Evolutionary conservation across 164 flowering plant genomes (phyloP).

Genomic region (Chimonanthus praecox): DNA sequence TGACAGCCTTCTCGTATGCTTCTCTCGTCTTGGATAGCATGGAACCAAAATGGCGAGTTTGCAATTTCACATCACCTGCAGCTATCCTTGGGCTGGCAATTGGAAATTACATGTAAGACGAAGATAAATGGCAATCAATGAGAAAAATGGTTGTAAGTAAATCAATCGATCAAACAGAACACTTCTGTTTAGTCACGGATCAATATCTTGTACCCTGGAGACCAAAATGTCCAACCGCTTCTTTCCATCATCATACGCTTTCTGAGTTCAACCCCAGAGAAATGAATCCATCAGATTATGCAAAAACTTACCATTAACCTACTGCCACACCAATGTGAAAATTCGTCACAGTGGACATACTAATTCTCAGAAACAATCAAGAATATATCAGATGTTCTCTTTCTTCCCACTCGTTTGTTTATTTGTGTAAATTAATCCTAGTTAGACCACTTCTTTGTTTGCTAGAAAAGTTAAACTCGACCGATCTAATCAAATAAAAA

Average conservation of each 20-base stretch:
- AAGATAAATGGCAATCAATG: neutral
- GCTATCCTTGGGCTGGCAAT: constrained; percentile 65
- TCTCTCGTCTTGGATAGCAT: constrained; percentile 69
- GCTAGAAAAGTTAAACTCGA: too few species aligned
- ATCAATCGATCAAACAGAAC: neutral
- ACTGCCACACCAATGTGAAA: neutral
- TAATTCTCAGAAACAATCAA: neutral
- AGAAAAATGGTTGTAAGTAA: neutral
- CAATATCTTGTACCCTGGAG: constrained; percentile 64
- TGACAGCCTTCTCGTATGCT: constrained; percentile 64
- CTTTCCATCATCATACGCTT: constrained; percentile 76
- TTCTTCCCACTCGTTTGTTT: too few species aligned
- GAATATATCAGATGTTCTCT: too few species aligned
- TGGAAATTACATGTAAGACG: constrained; percentile 7
- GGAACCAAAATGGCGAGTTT: constrained; percentile 58
- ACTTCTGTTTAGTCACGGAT: constrained; percentile 43
- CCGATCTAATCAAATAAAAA: too few species aligned
- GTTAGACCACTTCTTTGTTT: too few species aligned
- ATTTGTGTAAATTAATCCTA: too few species aligned
- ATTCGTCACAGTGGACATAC: neutral
- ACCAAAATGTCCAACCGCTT: constrained; percentile 47
- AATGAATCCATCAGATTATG: neutral
- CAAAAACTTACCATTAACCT: neutral
- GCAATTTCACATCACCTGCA: constrained; percentile 56
- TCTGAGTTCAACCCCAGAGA: constrained; percentile 35